Conservation (phyloP, 768 basidiomycete genomes). For the Mycena belliarum region DNA sequence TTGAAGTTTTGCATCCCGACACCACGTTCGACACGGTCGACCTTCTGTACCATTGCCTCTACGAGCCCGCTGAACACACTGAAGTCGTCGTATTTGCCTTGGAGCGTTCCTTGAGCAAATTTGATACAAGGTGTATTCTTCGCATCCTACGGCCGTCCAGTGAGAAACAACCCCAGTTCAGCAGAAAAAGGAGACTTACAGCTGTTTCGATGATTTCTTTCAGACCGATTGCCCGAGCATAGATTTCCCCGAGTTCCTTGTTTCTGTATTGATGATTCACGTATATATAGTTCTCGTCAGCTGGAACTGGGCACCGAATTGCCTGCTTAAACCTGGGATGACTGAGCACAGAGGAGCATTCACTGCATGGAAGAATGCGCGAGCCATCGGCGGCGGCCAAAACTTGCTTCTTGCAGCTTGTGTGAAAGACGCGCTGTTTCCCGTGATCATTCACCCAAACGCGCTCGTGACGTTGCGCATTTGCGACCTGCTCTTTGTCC, state of each 20-base stretch:
- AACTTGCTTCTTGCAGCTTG: background rate
- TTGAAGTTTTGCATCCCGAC: slow-evolving; percentile 35
- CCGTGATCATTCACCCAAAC: background rate
- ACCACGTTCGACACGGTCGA: slow-evolving; percentile 28
- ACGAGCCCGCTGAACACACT: slow-evolving; percentile 31
- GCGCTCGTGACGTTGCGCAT: background rate
- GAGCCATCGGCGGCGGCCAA: no score
- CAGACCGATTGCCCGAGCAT: background rate
- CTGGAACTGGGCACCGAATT: background rate
- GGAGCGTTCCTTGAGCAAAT: slow-evolving; percentile 22
- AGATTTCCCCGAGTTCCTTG: background rate
- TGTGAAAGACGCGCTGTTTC: background rate
- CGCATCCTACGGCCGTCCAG: background rate
- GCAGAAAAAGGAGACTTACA: background rate
- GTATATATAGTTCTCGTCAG: background rate
- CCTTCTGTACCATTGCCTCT: slow-evolving; percentile 28
- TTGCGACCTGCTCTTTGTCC: background rate
- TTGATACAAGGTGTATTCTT: background rate
- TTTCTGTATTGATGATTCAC: background rate
- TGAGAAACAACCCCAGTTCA: no score
- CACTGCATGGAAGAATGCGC: background rate
- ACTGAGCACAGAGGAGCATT: background rate
- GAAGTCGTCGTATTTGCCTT: slow-evolving; percentile 26
- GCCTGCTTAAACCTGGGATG: background rate
- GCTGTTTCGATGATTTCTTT: background rate